Base-by-base conservation (phyloP, 768 basidiomycete species). In the Lactarius akahatsu region DNA sequence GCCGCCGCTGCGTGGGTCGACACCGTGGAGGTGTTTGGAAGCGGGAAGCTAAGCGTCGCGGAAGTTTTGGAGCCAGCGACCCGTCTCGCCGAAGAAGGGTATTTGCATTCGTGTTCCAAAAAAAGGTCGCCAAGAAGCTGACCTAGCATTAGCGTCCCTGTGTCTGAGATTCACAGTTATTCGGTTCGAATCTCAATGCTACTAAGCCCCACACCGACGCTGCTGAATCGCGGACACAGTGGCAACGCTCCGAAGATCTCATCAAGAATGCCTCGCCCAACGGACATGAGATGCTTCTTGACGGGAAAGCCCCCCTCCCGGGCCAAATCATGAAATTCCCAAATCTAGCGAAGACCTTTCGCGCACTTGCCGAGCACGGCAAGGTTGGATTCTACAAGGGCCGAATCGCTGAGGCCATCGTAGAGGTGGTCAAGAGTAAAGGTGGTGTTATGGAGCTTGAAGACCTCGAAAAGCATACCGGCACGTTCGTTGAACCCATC, bases 1-100 rank as follows among this genome's bases (percentile, higher is more conserved):
- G 90, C 92, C n/a, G 92, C 96, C 3, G 92, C 94, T 40, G 94
- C 94, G 18, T 98, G 96, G 96, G 80, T 92, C 20, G 97, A 98
- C 75, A 91, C 94, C 0, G 81, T 98, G 40, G 85, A 91, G 66
- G 79, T 80, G 45, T 86, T 97, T 62, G 96, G 96, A 20, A 92
- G 87, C 68, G 90, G 92, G 11, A 86, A 84, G 66, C 63, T 90
- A 4, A 79, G 78, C 1, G 70, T 89, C 56, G 84, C 83, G 3
- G 92, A 98, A 18, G 81, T 95, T 36, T 81, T 98, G 30, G 89
- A 79, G 30, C 97, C 97, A 62, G 97, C 96, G 2, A 97, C 97
- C 64, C 81, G 89, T 47, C 79, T 98, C 62, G 97, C 96, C 8
- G 92, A 96, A 74, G 89, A 93, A 76, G 94, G 97, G 94, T 89